Percentiles rank a stretch among this genome's conserved stretches.
Evolutionary conservation across 2,329 filamentous ascomycete genomes (phyloP).

Genomic region (Arthrinium puccinioides): DNA sequence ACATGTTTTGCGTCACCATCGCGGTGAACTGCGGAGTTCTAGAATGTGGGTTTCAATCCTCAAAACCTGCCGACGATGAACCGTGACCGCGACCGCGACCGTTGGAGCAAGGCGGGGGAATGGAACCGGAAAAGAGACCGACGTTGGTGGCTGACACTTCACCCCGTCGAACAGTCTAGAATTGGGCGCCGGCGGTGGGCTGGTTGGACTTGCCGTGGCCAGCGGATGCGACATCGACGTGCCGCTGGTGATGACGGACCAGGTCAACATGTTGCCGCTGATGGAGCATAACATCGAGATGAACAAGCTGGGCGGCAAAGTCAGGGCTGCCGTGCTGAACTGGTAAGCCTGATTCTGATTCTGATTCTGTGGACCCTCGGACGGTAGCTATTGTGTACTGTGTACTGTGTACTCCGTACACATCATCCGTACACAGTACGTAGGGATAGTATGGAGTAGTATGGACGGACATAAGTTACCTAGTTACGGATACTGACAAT

Average conservation of each 20-base stretch:
- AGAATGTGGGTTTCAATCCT: conserved; percentile 68
- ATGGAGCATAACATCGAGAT: conserved; percentile 84
- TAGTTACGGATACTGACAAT: too few species aligned
- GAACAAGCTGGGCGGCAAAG: conserved; percentile 60
- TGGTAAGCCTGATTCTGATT: conserved; percentile 52
- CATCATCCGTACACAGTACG: too few species aligned
- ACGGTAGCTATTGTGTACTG: too few species aligned
- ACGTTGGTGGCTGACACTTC: conserved; percentile 3
- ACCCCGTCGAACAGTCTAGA: conserved; percentile 57
- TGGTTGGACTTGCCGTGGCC: conserved; percentile 65
- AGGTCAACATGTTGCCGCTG: conserved; percentile 73
- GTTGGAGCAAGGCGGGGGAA: neutral
- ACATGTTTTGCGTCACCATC: conserved; percentile 74
- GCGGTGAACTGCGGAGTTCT: conserved; percentile 53
- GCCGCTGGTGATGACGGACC: conserved; percentile 78
- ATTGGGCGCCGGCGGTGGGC: conserved; percentile 82
- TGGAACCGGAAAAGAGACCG: neutral
- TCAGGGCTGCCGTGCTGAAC: conserved; percentile 66
- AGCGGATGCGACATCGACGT: conserved; percentile 44
- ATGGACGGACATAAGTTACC: too few species aligned
- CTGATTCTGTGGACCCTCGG: too few species aligned
- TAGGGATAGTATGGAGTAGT: too few species aligned
- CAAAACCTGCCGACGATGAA: neutral
- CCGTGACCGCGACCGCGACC: neutral
- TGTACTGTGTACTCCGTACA: too few species aligned